phyloP scores from a whole-genome alignment of 2,329 filamentous ascomycete species.

The Drechslerella dactyloides region DNA sequence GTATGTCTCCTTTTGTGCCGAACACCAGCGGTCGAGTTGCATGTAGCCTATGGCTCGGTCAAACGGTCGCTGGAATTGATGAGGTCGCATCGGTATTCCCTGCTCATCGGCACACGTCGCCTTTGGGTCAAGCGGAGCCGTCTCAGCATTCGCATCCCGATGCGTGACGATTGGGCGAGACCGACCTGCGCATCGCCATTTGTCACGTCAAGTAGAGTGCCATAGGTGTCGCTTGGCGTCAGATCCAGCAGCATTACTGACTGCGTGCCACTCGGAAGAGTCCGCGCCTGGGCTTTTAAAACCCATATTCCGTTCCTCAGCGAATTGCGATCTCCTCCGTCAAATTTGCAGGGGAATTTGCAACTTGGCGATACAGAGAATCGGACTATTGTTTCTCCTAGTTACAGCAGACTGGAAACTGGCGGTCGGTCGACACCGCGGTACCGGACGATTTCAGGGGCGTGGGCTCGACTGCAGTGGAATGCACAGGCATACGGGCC shows the following conservation, averaged over 20 bases:
- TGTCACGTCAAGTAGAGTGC: background rate
- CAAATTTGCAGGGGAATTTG: no score
- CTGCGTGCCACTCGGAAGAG: no score
- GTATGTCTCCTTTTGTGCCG: background rate
- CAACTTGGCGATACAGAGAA: background rate
- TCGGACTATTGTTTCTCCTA: no score
- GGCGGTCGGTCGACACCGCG: no score
- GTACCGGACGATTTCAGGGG: no score
- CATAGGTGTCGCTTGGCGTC: background rate
- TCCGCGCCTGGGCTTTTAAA: no score
- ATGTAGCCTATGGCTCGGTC: background rate
- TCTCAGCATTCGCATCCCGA: background rate
- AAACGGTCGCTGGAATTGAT: background rate
- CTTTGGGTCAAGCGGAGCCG: background rate
- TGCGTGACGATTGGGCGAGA: background rate
- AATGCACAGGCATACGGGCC: no score
- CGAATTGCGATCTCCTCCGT: no score
- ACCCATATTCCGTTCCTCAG: no score
- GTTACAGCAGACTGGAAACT: no score
- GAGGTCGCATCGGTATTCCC: conserved; percentile 2
- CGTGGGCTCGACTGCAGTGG: no score
- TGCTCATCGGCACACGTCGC: background rate
- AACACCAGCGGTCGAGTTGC: background rate
- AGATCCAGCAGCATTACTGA: no score
- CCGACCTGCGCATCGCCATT: background rate